Conservation (phyloP, 2,329 filamentous ascomycete genomes). For the Remersonia thermophila region DNA sequence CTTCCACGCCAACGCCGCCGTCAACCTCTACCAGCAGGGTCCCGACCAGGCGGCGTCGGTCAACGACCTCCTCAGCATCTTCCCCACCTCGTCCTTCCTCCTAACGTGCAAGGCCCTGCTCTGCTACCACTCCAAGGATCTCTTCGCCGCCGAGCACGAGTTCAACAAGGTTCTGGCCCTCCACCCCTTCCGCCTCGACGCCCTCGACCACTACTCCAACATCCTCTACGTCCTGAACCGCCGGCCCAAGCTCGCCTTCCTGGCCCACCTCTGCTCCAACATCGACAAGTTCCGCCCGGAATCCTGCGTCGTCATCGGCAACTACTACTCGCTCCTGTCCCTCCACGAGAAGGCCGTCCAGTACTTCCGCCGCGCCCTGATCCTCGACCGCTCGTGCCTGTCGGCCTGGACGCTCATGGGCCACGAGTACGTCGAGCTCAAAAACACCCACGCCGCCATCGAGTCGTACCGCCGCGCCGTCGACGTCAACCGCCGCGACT, state of each 20-base stretch:
- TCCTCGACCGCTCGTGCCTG: conserved; percentile 77
- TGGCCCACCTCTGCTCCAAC: conserved; percentile 80
- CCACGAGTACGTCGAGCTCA: conserved; percentile 96
- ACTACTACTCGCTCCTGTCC: conserved; percentile 90
- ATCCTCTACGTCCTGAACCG: conserved; percentile 88
- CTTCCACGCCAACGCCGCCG: conserved; percentile 81
- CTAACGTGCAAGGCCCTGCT: conserved; percentile 81
- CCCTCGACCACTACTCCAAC: conserved; percentile 91
- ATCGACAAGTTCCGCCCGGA: conserved; percentile 95
- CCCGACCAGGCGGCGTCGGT: conserved; percentile 62
- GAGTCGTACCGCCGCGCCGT: conserved; percentile 93
- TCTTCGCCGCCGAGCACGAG: conserved; percentile 54
- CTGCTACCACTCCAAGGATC: conserved; percentile 79
- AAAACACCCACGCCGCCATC: conserved; percentile 95
- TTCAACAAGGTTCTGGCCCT: conserved; percentile 71
- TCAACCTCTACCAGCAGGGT: conserved; percentile 83
- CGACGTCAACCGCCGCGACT: conserved; percentile 90
- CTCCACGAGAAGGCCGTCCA: conserved; percentile 97
- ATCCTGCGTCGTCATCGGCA: conserved; percentile 91
- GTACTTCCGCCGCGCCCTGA: conserved; percentile 88
- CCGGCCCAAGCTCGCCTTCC: conserved; percentile 78
- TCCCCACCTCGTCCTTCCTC: conserved; percentile 79
- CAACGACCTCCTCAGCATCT: conserved; percentile 67
- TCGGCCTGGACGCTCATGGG: conserved; percentile 98
- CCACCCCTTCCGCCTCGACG: conserved; percentile 65